These are phyloP conservation scores for Kluyveromyces marxianus DNA, from an alignment of 1,139 yeast species.

Conservation along the genomic window DNA sequence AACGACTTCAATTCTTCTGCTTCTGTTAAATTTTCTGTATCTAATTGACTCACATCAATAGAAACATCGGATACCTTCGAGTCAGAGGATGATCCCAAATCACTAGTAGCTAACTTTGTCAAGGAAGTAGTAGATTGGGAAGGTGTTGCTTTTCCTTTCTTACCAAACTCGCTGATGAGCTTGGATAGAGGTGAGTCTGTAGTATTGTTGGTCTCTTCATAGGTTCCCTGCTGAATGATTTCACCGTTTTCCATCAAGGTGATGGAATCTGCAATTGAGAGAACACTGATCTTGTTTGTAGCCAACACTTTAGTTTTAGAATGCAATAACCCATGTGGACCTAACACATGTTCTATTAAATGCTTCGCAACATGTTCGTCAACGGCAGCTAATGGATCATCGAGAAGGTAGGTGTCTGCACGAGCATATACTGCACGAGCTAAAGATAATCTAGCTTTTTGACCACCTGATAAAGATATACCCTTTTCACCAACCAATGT, in stretches of 20 bases:
- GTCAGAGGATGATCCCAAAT: slow-evolving; percentile 4
- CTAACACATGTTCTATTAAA: slow-evolving; percentile 68
- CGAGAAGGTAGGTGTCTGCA: slow-evolving; percentile 84
- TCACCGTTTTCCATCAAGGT: slow-evolving; percentile 70
- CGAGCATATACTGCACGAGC: slow-evolving; percentile 95
- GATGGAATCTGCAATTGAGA: slow-evolving; percentile 68
- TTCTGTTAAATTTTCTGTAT: slow-evolving; percentile 9
- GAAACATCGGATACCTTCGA: slow-evolving; percentile 9
- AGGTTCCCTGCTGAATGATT: slow-evolving; percentile 71
- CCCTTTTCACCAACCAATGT: slow-evolving; percentile 98
- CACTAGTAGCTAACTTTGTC: slow-evolving; percentile 26
- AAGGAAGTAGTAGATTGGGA: slow-evolving; percentile 26
- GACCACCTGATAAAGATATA: slow-evolving; percentile 93
- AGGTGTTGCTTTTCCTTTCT: slow-evolving; percentile 19
- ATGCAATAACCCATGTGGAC: slow-evolving; percentile 70
- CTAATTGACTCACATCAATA: slow-evolving; percentile 11
- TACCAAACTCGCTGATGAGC: slow-evolving; percentile 71
- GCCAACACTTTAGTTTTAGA: slow-evolving; percentile 76
- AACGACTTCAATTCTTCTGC: slow-evolving; percentile 38
- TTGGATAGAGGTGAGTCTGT: slow-evolving; percentile 47
- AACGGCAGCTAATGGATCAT: slow-evolving; percentile 91
- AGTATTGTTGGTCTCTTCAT: slow-evolving; percentile 46
- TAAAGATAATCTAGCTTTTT: slow-evolving; percentile 85
- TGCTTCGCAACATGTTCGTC: slow-evolving; percentile 93
- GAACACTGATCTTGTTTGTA: slow-evolving; percentile 81